Evolutionary conservation across 108 stramenopile species (phyloP), one percentile per base, ranked within the genome.

Genomic region (Cyclotella choctawhatcheeana): DNA sequence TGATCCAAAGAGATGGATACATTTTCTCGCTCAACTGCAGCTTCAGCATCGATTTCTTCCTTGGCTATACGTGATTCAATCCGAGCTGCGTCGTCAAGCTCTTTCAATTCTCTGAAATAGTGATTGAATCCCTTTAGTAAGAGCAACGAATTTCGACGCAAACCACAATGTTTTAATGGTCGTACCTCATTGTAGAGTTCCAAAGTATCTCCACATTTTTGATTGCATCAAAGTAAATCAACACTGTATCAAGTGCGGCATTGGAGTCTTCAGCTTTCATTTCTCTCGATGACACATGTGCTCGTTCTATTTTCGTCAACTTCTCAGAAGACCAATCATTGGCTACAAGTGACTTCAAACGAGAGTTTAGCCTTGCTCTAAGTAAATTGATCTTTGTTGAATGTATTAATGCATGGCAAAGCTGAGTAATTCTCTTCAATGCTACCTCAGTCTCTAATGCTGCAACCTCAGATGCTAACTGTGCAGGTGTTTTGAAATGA

Each of bases 11-110:
- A 74, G 10, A 67, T 25, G 32, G 37, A 8, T 51, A 82, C 84
- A 21, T 78, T 74, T 27, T 85, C 81, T 44, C 84, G 58, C 45
- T 85, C 84, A n/a, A 82, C 67, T 21, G 52, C 44, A 30, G 81
- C 62, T 67, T 85, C 84, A 1, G 84, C 78, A 27, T 67, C 29
- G 29, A 85, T 75, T 71, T 76, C 67, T 63, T 73, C 79, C 33
- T 34, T 59, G 27, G 79, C 67, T 26, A 80, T 51, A 37, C 51
- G 71, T 5, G 79, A 73, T 73, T 80, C 71, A 50, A 72, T 68
- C 0, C 45, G 62, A 6, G 79, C 45, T 47, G 33, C 79, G 18
- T 73, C 66, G 25, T 82, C 50, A 21, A 85, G 73, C 44, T 78
- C 79, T 21, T 52, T 21, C 10, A 81, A 37, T n/a, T 75, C 67